Percentiles rank a stretch among this genome's conserved stretches.
These are phyloP conservation scores for Schizophyllum commune DNA, from an alignment of 1,284 basidiomycete genomes.

Conservation along the genomic window DNA sequence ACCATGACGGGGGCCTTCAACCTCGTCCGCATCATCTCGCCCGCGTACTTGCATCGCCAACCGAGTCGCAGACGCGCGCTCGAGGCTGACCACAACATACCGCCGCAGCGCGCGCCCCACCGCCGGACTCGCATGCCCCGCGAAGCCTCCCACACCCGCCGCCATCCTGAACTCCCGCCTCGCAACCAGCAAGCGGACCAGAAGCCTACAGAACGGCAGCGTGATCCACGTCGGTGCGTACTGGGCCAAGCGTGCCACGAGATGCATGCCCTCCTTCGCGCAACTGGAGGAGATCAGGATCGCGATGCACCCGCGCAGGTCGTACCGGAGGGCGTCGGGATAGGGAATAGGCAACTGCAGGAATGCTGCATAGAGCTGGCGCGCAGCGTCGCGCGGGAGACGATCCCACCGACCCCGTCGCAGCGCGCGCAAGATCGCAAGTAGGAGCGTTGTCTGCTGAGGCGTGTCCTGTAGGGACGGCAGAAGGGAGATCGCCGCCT, in stretches of 20 bases:
- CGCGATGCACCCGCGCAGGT: not conserved
- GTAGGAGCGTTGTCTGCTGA: conserved; percentile 22
- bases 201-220: not conserved
- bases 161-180: not conserved
- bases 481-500: not conserved
- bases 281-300: not conserved
- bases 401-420: conserved; percentile 15
- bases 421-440: conserved; percentile 23
- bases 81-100: not conserved
- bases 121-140: not conserved
- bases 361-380: not conserved
- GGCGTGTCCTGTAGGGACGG: conserved; percentile 3
- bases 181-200: conserved; percentile 1
- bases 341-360: not conserved
- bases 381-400: not conserved
- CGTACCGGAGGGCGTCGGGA: not conserved
- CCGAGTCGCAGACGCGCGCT: too few relatives aligned
- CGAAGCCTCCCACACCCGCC: not conserved
- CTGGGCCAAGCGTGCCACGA: not conserved
- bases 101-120: not conserved
- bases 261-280: not conserved
- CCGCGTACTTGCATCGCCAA: not conserved
- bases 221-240: not conserved
- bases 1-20: too few relatives aligned
- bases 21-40: not conserved